Percentiles rank a stretch among this genome's conserved stretches.
phyloP scores from a whole-genome alignment of 352 stramenopile species.

The Blastocystis sp. region DNA sequence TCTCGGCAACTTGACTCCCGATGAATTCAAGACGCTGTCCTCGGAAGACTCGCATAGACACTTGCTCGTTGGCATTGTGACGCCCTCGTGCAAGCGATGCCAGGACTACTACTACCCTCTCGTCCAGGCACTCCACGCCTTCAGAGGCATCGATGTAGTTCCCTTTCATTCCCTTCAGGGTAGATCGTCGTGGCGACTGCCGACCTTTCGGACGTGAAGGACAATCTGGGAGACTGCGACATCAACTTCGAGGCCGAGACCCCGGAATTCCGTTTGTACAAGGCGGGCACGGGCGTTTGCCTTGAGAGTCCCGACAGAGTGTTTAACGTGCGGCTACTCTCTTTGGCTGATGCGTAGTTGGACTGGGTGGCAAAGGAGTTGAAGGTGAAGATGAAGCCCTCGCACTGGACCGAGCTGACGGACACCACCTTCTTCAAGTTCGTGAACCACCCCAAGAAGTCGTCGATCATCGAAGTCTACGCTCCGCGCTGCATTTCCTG shows the following conservation, averaged over 20 bases:
- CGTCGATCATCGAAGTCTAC: constrained; percentile 46
- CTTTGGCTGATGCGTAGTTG: neutral
- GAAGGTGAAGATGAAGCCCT: constrained; percentile 54
- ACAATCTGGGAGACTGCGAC: constrained; percentile 16
- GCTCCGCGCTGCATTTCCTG: constrained; percentile 45
- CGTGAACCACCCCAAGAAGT: constrained; percentile 17
- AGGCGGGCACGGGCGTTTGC: constrained; percentile 23
- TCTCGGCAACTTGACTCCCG: constrained; percentile 3
- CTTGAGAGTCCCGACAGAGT: constrained; percentile 31
- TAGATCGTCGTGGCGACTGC: constrained; percentile 36
- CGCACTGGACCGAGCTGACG: constrained; percentile 41
- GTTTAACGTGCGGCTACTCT: neutral
- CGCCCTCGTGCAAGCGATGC: neutral
- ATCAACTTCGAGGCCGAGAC: constrained; percentile 12
- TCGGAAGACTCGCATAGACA: constrained; percentile 19
- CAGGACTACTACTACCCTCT: constrained; percentile 53
- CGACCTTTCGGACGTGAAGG: neutral
- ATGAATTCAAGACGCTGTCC: constrained; percentile 2
- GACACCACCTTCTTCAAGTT: constrained; percentile 45
- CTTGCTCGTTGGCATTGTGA: constrained; percentile 9
- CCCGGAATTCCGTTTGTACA: constrained; percentile 51
- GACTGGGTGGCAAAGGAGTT: constrained; percentile 46
- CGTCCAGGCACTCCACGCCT: constrained; percentile 44
- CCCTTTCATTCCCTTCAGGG: neutral
- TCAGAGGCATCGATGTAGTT: constrained; percentile 30